A percentile compares a stretch with the other conserved stretches of the same genome.
phyloP scores from a whole-genome alignment of 2,329 filamentous ascomycete genomes.

The Graphiopsis chlorocephala region DNA sequence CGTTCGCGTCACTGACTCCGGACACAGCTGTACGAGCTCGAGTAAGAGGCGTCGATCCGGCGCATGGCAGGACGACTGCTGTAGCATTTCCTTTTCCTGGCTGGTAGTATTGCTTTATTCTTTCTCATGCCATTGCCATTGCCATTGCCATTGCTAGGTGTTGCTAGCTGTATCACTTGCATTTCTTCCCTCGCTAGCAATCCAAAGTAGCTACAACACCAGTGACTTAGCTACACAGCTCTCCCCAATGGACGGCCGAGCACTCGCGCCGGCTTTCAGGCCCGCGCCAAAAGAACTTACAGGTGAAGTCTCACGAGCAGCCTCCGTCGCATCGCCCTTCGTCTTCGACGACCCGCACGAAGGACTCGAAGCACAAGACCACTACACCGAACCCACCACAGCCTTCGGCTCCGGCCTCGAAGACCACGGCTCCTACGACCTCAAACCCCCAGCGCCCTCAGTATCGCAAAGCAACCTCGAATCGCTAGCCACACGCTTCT shows the following conservation, averaged over 20 bases:
- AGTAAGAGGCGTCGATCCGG: constrained; percentile 9
- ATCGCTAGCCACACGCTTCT: constrained; percentile 38
- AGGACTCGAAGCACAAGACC: background rate
- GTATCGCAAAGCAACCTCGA: constrained; percentile 34
- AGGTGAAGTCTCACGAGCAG: background rate
- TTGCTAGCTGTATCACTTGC: background rate
- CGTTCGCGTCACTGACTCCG: constrained; percentile 10
- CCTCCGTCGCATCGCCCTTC: background rate
- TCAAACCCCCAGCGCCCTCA: constrained; percentile 40
- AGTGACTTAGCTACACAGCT: background rate
- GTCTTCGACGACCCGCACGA: constrained; percentile 12
- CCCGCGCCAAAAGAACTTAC: constrained; percentile 6
- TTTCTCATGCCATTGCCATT: background rate
- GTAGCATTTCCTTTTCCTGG: background rate
- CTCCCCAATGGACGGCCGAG: constrained; percentile 1
- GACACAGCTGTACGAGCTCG: background rate
- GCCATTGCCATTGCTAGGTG: background rate
- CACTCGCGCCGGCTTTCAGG: constrained; percentile 9
- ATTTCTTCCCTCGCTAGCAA: background rate
- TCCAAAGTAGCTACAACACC: background rate
- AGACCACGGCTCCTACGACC: constrained; percentile 33
- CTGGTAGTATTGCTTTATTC: background rate
- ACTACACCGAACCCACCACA: constrained; percentile 13
- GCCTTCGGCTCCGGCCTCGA: constrained; percentile 7
- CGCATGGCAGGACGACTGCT: background rate